A percentile compares a stretch with the other conserved stretches of the same genome.
These are phyloP conservation scores for Alternaria longipes DNA, from an alignment of 2,329 filamentous ascomycete genomes.

Conservation along the genomic window DNA sequence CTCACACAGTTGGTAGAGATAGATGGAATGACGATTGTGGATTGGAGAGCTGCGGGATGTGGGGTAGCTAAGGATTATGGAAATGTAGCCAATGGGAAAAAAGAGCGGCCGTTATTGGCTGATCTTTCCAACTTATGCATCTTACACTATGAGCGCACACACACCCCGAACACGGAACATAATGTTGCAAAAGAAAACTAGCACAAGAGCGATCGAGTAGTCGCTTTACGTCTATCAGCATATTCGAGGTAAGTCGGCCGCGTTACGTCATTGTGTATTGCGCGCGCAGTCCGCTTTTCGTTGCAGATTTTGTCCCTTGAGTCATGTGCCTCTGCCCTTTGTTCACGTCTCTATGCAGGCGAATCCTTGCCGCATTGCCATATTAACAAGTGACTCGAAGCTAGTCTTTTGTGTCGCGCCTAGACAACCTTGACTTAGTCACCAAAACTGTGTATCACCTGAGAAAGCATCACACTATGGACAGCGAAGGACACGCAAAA, in stretches of 20 bases:
- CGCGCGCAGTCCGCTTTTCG: constrained; percentile 8
- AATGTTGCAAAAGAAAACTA: not conserved
- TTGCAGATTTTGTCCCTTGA: constrained; percentile 23
- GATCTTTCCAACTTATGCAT: not conserved
- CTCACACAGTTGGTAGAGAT: not conserved
- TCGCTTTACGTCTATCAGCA: not conserved
- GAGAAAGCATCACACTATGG: constrained; percentile 7
- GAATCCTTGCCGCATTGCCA: constrained; percentile 30
- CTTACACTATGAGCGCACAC: not conserved
- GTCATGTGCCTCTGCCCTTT: constrained; percentile 33
- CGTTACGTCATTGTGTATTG: constrained; percentile 3
- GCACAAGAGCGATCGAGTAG: not conserved
- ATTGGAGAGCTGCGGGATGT: constrained; percentile 13
- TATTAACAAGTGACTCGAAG: constrained; percentile 33
- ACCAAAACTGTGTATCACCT: not conserved
- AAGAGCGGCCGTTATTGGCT: constrained; percentile 26
- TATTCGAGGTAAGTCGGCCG: constrained; percentile 2
- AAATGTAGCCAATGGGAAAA: constrained; percentile 27
- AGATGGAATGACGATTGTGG: not conserved
- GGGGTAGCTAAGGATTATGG: constrained; percentile 15
- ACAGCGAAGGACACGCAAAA: constrained; percentile 21
- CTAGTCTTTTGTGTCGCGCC: not conserved
- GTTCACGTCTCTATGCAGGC: constrained; percentile 30
- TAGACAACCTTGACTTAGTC: not conserved
- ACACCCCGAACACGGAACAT: not conserved